Evolutionary conservation across 805 yeast species (phyloP), one percentile per base, ranked within the genome.

Genomic region (Hanseniaspora thailandica): DNA sequence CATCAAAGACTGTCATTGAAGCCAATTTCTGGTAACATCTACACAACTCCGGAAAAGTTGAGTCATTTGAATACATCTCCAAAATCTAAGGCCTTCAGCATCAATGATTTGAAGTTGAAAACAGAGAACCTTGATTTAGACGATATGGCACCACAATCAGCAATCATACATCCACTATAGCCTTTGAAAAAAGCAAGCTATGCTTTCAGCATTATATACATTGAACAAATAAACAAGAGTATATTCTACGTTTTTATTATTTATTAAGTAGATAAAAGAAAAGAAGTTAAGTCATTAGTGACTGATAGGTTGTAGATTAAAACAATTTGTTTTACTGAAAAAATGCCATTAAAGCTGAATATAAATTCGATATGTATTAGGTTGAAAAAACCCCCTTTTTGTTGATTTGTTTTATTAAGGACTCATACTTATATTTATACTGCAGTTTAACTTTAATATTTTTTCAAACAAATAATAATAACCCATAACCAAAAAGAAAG

Each of bases 1-100:
- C 31, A 43, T 6, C 47, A 50, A 35, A 50, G 47, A 28, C 28
- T 50, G 20, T 26, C 41, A 9, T 28, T 50, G 30, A 43, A 50
- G 33, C 54, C 54, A 8, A 19, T 10, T 2, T 12, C 20, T 9
- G 9, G 9, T 15, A 41, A 34, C 23, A 50, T 50, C 13, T 50
- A 50, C 15, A 31, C 40, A 25, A 50, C 54, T 3, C 54, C 54
- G 3, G 54, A 38, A 17, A 41, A 50, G 25, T 19, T 39, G 9
- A 35, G 43, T 8, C 31, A 5, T n/a, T 17, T 7, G 3, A 23
- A 20, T n/a, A 31, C 28, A 9, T 50, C 54, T 5, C 47, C 54
- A 22, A 43, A 19, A n/a, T 25, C 28, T 10, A 26, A 33, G 13
- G 36, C 28, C 12, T 13, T 43, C 23, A 38, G n/a, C 20, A 30